Base-by-base conservation (phyloP, 2,329 filamentous ascomycete species). In the Phaeosphaeriaceae sp. region DNA sequence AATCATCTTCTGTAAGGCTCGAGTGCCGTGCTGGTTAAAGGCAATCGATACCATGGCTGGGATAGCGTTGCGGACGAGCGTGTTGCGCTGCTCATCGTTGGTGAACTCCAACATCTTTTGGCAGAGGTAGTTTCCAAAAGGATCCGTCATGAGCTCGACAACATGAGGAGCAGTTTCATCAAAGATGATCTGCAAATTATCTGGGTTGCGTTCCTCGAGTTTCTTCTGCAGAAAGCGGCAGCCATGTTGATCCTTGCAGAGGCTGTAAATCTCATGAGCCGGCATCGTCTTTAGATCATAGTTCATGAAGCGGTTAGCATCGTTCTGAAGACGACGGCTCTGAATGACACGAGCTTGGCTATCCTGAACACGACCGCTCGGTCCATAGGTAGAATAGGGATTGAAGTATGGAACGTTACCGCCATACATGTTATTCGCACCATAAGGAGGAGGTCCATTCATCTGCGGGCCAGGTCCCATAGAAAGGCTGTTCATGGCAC, bases 1-100 rank as follows among this genome's bases (percentile, higher is more conserved):
- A 60, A 99, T 99, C 94, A 99, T 99, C 83, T 97, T 99, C 79
- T 99, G 94, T 50, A 99, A 79, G 56, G 94, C 94, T 45, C 94
- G 87, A 50, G 94, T 99, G 61, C 94, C 94, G 72, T 99, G 94
- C 77, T 97, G 93, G 76, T 99, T 97, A 52, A 97, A 80, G 20
- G 94, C 94, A 68, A 99, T 97, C 64, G 87, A 87, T 18, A 96
- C 91, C 81, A 99, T 90, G 56, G 93, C 87, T 44, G 87, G 83
- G 15, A 91, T 86, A 33, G 94, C 92, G 64, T 96, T 96, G 74
- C 92, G 87, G 64, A 99, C 95, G 55, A 99, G 84, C 35, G 87
- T 85, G 45, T 93, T 97, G 60, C 94, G 91, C 79, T 99, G 93
- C 43, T 96, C 90, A 68, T 97, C 90, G 71, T 90, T 95, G 77